Conservation (phyloP, 2,329 filamentous ascomycete genomes). For the Epichloe sylvatica region DNA sequence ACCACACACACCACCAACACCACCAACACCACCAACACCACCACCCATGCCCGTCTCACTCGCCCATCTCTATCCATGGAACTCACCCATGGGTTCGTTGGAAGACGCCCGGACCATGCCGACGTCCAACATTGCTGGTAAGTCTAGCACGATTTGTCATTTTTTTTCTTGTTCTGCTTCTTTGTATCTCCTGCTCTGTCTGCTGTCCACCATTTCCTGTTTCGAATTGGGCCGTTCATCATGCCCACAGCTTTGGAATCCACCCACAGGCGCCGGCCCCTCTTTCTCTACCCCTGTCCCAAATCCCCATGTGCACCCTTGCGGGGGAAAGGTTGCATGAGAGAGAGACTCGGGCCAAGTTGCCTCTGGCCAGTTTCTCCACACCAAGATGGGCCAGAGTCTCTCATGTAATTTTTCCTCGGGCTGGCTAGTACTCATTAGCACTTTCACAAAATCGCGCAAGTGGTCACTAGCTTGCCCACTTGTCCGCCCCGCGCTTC, state of each 20-base stretch:
- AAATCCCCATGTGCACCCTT: too few species aligned
- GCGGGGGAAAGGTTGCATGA: too few species aligned
- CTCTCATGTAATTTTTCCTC: too few species aligned
- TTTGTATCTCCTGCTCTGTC: background rate
- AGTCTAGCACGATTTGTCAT: background rate
- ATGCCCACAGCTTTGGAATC: background rate
- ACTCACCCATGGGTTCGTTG: background rate
- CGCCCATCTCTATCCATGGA: constrained; percentile 2
- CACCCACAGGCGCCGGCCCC: background rate
- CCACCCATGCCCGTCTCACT: constrained; percentile 5
- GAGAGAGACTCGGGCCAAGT: too few species aligned
- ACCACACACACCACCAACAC: background rate
- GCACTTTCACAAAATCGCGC: background rate
- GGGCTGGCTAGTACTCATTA: background rate
- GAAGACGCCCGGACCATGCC: background rate
- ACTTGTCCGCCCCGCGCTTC: background rate
- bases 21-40: background rate
- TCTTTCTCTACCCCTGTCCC: background rate
- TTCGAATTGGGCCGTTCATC: too few species aligned
- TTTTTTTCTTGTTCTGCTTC: background rate
- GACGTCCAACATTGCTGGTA: background rate
- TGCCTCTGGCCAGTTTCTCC: too few species aligned
- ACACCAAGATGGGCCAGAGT: too few species aligned
- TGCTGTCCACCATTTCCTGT: too few species aligned
- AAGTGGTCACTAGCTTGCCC: background rate